Evolutionary conservation across 805 yeast genomes (phyloP).

Genomic region (Isabelozyma heimii): DNA sequence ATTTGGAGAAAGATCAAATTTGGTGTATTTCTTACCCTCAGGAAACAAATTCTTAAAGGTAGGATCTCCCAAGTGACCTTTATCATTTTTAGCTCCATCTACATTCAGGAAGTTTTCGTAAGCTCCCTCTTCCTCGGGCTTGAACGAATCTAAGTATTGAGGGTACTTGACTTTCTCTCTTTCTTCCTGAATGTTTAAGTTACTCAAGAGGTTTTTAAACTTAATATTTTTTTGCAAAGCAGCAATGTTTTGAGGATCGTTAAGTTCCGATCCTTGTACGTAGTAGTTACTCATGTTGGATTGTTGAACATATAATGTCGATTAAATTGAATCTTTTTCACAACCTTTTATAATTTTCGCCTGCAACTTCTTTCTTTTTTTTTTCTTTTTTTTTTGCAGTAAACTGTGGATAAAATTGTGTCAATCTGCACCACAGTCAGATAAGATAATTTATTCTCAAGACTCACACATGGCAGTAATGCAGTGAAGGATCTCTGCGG

Average conservation of each 20-base stretch:
- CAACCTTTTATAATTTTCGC: too few relatives aligned
- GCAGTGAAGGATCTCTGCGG: too few relatives aligned
- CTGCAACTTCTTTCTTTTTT: too few relatives aligned
- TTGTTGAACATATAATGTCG: too few relatives aligned
- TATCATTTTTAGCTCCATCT: slow-evolving; percentile 19
- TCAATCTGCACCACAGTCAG: too few relatives aligned
- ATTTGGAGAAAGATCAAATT: slow-evolving; percentile 21
- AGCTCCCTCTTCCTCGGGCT: slow-evolving; percentile 15
- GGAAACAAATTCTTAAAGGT: slow-evolving; percentile 17
- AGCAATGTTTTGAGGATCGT: slow-evolving; percentile 1
- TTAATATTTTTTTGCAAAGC: not conserved
- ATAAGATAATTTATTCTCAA: too few relatives aligned
- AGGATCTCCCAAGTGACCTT: slow-evolving; percentile 24
- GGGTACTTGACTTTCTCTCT: slow-evolving; percentile 17
- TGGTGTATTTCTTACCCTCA: slow-evolving; percentile 8
- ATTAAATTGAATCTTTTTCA: too few relatives aligned
- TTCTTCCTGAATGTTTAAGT: slow-evolving; percentile 8
- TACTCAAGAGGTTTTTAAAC: not conserved
- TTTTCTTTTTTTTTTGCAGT: too few relatives aligned
- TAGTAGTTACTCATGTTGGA: not conserved
- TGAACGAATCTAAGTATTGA: slow-evolving; percentile 14
- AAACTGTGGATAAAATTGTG: too few relatives aligned
- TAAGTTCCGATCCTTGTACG: slow-evolving; percentile 2
- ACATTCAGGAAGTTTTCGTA: slow-evolving; percentile 16
- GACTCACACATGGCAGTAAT: too few relatives aligned